A percentile compares a stretch with the other conserved stretches of the same genome.
Conservation (phyloP, 805 yeast genomes). For the Suhomyces xylopsoci region DNA sequence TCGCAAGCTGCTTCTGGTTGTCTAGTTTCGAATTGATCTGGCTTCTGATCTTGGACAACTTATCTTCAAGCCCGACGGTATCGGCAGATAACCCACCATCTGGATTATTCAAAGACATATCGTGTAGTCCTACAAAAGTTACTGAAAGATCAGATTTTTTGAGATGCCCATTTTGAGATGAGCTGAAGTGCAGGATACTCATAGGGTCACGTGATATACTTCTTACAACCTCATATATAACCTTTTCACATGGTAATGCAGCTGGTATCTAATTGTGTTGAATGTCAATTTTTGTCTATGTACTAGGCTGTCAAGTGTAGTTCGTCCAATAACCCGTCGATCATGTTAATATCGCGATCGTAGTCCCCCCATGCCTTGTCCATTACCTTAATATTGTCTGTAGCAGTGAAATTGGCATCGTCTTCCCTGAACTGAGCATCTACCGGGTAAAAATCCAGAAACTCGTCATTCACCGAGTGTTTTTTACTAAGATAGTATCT, state of each 20-base stretch:
- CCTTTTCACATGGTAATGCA: too few relatives aligned
- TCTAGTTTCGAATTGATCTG: slow-evolving; percentile 79
- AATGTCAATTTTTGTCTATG: background rate
- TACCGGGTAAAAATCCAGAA: slow-evolving; percentile 21
- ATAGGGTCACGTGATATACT: too few relatives aligned
- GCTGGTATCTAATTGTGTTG: background rate
- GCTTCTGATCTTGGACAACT: slow-evolving; percentile 61
- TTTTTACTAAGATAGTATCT: slow-evolving; percentile 55
- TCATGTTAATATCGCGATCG: slow-evolving; percentile 27
- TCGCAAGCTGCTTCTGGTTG: slow-evolving; percentile 81
- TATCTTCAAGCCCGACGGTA: slow-evolving; percentile 55
- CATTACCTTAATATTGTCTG: slow-evolving; percentile 16
- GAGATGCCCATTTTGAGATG: slow-evolving; percentile 1
- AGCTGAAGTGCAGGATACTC: background rate
- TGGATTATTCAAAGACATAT: slow-evolving; percentile 24
- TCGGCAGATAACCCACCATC: slow-evolving; percentile 37
- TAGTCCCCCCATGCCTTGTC: slow-evolving; percentile 16
- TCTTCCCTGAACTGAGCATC: slow-evolving; percentile 11
- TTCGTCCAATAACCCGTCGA: slow-evolving; percentile 25
- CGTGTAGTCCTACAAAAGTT: background rate
- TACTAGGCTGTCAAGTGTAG: slow-evolving; percentile 28
- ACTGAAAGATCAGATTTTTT: background rate
- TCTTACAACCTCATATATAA: too few relatives aligned
- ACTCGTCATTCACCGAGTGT: slow-evolving; percentile 26
- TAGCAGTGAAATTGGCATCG: slow-evolving; percentile 4